These are phyloP conservation scores for Helicocarpus griseus DNA, from an alignment of 2,329 filamentous ascomycete genomes.

Conservation along the genomic window DNA sequence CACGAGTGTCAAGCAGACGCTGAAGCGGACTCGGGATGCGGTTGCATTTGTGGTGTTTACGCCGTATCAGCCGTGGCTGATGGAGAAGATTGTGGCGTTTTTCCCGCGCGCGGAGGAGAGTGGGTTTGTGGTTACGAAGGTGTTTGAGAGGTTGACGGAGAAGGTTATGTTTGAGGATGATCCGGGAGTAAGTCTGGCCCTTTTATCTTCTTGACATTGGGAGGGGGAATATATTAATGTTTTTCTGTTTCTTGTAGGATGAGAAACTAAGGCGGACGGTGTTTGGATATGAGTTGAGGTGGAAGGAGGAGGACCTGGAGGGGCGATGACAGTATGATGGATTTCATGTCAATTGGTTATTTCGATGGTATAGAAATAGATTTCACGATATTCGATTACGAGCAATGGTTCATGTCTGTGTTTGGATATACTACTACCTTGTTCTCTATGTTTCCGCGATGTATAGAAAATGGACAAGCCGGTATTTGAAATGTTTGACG, in stretches of 20 bases:
- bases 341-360: neutral
- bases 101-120: conserved; percentile 64
- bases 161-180: conserved; percentile 84
- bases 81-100: conserved; percentile 75
- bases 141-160: conserved; percentile 73
- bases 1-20: conserved; percentile 57
- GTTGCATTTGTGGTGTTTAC: conserved; percentile 86
- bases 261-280: conserved; percentile 72
- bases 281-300: conserved; percentile 64
- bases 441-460: no score
- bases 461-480: no score
- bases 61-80: conserved; percentile 83
- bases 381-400: neutral
- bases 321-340: neutral
- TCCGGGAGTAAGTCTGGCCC: conserved; percentile 50
- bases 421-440: no score
- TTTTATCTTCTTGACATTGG: neutral
- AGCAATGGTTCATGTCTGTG: neutral
- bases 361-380: neutral
- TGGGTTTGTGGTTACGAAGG: conserved; percentile 68
- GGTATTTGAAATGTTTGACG: no score
- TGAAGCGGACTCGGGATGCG: conserved; percentile 48
- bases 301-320: conserved; percentile 38
- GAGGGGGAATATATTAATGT: neutral
- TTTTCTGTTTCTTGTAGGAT: conserved; percentile 41